phyloP scores from a whole-genome alignment of 2,329 filamentous ascomycete genomes.

The Cylindrodendrum hubeiense region DNA sequence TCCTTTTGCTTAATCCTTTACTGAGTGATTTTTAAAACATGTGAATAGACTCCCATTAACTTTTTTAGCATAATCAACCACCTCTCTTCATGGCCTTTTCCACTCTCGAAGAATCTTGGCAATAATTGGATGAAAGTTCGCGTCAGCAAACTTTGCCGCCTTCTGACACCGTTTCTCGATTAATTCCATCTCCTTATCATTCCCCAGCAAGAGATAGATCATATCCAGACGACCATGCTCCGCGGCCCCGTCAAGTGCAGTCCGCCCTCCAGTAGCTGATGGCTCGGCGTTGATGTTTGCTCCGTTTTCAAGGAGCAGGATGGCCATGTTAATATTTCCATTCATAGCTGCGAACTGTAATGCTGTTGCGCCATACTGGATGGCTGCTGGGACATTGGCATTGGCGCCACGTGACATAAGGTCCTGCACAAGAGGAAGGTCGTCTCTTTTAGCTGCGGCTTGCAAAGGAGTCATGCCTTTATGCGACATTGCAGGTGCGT shows the following conservation, averaged over 20 bases:
- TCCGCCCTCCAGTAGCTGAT: accelerated
- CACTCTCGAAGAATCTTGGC: not conserved
- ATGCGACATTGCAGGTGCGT: conserved; percentile 30
- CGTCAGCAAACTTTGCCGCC: conserved; percentile 8
- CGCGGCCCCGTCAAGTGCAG: conserved; percentile 13
- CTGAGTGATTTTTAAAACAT: no score
- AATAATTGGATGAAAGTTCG: accelerated
- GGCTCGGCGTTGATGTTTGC: not conserved
- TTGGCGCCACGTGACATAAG: conserved; percentile 53
- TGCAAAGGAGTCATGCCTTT: conserved; percentile 34
- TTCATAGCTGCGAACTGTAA: not conserved
- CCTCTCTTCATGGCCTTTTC: not conserved
- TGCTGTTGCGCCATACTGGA: accelerated
- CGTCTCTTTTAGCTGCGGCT: conserved; percentile 22
- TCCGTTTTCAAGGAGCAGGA: not conserved
- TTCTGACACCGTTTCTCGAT: not conserved
- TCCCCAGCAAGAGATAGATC: conserved; percentile 10
- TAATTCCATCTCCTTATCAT: conserved; percentile 8
- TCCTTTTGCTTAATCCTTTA: no score
- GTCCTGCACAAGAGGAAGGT: conserved; percentile 35
- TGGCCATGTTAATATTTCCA: conserved; percentile 1
- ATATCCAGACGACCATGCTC: conserved; percentile 26
- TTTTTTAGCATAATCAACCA: no score
- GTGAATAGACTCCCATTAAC: no score
- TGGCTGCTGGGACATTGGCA: conserved; percentile 43